These are phyloP conservation scores for Calonectria pteridis DNA, from an alignment of 2,329 filamentous ascomycete species.

Conservation along the genomic window DNA sequence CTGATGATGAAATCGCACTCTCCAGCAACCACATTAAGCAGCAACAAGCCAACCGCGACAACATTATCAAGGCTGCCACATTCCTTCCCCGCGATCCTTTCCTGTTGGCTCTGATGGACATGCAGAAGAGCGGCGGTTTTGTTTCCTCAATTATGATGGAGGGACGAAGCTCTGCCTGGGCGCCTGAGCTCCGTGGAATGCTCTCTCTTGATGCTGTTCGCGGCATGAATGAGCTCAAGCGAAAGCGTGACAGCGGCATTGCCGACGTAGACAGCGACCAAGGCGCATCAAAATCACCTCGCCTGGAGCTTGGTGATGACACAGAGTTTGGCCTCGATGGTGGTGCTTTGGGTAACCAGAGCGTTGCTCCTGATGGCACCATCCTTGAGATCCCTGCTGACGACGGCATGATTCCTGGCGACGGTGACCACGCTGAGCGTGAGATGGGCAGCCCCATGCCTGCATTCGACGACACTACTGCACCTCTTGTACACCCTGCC, in stretches of 20 bases:
- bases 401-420: constrained; percentile 59
- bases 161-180: constrained; percentile 83
- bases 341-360: constrained; percentile 63
- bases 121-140: constrained; percentile 92
- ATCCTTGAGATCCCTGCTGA: constrained; percentile 74
- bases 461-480: constrained; percentile 83
- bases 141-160: constrained; percentile 89
- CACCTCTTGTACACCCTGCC: constrained; percentile 80
- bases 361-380: constrained; percentile 70
- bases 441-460: constrained; percentile 63
- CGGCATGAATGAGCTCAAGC: constrained; percentile 84
- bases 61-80: constrained; percentile 84
- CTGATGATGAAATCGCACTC: constrained; percentile 86
- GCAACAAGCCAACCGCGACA: constrained; percentile 86
- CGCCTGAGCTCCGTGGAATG: constrained; percentile 91
- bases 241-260: constrained; percentile 91
- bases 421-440: constrained; percentile 61
- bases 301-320: constrained; percentile 76
- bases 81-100: constrained; percentile 91
- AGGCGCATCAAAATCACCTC: constrained; percentile 75
- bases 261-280: constrained; percentile 81
- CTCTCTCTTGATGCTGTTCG: constrained; percentile 88
- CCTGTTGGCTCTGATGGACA: constrained; percentile 87
- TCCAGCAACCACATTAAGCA: constrained; percentile 83
- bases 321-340: constrained; percentile 65